phyloP scores from a whole-genome alignment of 2,329 filamentous ascomycete genomes.

The Hymenoscyphus occultus region DNA sequence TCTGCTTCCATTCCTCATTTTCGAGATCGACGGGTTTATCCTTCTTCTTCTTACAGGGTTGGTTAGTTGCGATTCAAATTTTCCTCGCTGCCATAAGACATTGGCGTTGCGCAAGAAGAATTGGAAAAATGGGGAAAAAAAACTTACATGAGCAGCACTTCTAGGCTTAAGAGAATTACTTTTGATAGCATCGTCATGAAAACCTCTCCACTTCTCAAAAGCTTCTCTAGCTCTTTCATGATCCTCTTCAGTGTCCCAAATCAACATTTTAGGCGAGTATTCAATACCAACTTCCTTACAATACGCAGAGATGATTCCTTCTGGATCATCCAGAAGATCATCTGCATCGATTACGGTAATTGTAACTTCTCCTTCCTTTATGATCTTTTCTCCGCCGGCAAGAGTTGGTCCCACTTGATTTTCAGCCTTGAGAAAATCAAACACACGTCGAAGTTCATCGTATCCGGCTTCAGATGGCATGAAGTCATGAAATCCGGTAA shows the following conservation, averaged over 20 bases:
- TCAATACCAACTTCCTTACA: conserved; percentile 78
- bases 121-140: not conserved
- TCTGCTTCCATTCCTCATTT: conserved; percentile 68
- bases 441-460: conserved; percentile 77
- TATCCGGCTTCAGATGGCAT: conserved; percentile 88
- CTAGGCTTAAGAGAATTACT: conserved; percentile 74
- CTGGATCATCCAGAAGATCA: conserved; percentile 83
- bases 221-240: conserved; percentile 65
- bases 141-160: conserved; percentile 57
- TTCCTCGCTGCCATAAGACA: not conserved
- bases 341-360: conserved; percentile 92
- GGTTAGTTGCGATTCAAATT: not conserved
- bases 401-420: conserved; percentile 68
- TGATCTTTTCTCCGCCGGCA: conserved; percentile 43
- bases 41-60: conserved; percentile 47
- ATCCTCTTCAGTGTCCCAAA: conserved; percentile 76
- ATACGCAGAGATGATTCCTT: conserved; percentile 71
- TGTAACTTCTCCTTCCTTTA: conserved; percentile 45
- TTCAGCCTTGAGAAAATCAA: conserved; percentile 74
- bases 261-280: conserved; percentile 74
- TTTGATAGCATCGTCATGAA: conserved; percentile 90
- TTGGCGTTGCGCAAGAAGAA: not conserved
- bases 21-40: conserved; percentile 63
- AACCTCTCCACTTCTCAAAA: conserved; percentile 97
- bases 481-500: conserved; percentile 85